These are phyloP conservation scores for Petunia secreta DNA, from an alignment of 257 asterid genomes.

Conservation along the genomic window DNA sequence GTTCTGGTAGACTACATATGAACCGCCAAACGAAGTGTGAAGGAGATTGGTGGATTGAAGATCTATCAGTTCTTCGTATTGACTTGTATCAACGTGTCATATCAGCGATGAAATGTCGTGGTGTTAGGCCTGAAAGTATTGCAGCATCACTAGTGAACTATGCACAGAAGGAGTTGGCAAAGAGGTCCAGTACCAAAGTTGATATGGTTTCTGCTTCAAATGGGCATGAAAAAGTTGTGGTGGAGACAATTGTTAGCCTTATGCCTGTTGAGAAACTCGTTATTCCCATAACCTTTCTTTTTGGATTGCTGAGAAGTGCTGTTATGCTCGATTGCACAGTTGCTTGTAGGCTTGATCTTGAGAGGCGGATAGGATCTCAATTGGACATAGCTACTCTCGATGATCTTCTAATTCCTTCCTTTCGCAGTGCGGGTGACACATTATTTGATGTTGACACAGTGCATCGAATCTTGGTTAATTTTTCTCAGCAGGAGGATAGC, in stretches of 20 bases:
- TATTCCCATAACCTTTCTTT: constrained; percentile 77
- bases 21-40: constrained; percentile 68
- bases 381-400: constrained; percentile 82
- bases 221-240: constrained; percentile 67
- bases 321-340: constrained; percentile 79
- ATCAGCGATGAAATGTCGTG: constrained; percentile 85
- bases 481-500: constrained; percentile 82
- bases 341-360: constrained; percentile 77
- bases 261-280: constrained; percentile 86
- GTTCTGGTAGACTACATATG: constrained; percentile 96
- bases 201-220: constrained; percentile 44
- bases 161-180: constrained; percentile 77
- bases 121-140: constrained; percentile 91
- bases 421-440: constrained; percentile 77
- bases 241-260: constrained; percentile 80
- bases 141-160: constrained; percentile 85
- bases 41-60: constrained; percentile 98
- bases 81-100: constrained; percentile 79
- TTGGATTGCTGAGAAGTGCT: constrained; percentile 76
- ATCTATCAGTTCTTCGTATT: constrained; percentile 70
- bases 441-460: constrained; percentile 86
- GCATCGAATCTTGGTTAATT: constrained; percentile 74
- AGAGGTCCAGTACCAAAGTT: constrained; percentile 57
- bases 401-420: constrained; percentile 87
- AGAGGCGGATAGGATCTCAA: constrained; percentile 82